Base-by-base conservation (phyloP, 768 basidiomycete genomes). In the Coprinopsis marcescibilis region DNA sequence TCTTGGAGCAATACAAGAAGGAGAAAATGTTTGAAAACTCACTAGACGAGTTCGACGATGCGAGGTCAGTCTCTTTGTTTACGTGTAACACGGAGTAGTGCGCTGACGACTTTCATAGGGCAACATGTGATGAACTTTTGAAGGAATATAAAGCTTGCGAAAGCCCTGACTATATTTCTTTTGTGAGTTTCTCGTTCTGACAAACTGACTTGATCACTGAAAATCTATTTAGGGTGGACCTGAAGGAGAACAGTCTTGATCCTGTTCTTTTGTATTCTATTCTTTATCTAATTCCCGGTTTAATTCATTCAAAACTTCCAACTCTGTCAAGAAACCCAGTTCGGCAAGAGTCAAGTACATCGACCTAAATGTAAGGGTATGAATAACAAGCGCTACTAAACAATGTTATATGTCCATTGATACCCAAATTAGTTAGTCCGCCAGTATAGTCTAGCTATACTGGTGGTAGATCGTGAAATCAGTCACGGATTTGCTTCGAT, bases 121-220 rank as follows among this genome's bases (percentile, higher is more conserved):
- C 86, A 4, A 89, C 86, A 15, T 89, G 87, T 24, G 85, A 90
- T 44, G 89, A 92, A 56, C 65, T 96, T 14, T 67, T 93, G 55
- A 89, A 92, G 53, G 95, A 97, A 61, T 98, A 97, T 69, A 86
- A 89, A 57, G 94, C 95, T 43, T 95, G 92, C 64, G 94, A 98
- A 68, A 93, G 85, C 59, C 77, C 89, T 8, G 90, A 95, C 59
- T 98, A 98, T 65, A 91, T 97, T 55, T 79, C 85, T 57, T 89
- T 90, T 61, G 87, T 85, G 49, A 48, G 84, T 74, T 19, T 33
- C 21, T n/a, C 20, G n/a, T 30, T 17, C 11, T 14, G 19, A 20
- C 15, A 2, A 14, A 39, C 37, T 6, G 5, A 23, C 10, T 21
- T 7, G 1, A n/a, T n/a, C 11, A 11, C 21, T 42, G 23, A 20